A percentile compares a stretch with the other conserved stretches of the same genome.
Evolutionary conservation across 192 early-diverging fungal genomes (phyloP).

Genomic region (Podila clonocystis): DNA sequence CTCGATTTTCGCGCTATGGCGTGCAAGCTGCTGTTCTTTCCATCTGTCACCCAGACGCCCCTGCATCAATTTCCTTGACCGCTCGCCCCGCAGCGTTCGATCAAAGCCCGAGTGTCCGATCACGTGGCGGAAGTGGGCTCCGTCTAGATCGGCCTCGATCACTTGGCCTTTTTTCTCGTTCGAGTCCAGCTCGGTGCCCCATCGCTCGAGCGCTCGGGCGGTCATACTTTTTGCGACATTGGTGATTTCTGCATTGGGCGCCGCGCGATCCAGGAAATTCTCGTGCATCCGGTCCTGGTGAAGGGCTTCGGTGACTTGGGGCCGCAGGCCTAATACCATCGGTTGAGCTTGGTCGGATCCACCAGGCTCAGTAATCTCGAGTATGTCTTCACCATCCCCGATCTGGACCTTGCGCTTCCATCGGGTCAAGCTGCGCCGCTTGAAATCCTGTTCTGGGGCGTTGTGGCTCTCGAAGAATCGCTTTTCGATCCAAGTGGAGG

Average conservation of each 20-base stretch:
- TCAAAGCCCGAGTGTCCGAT: too few relatives aligned
- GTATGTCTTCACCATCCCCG: not conserved
- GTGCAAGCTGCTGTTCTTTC: too few relatives aligned
- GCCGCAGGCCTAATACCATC: not conserved
- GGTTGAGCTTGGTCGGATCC: not conserved
- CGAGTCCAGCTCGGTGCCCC: too few relatives aligned
- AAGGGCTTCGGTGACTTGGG: not conserved
- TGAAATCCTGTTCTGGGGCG: not conserved
- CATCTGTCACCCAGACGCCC: too few relatives aligned
- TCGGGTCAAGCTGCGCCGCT: not conserved
- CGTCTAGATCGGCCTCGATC: too few relatives aligned
- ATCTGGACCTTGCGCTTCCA: not conserved
- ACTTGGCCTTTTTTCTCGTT: too few relatives aligned
- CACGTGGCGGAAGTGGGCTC: too few relatives aligned
- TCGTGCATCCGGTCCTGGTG: not conserved
- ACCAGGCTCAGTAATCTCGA: not conserved
- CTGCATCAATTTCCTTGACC: too few relatives aligned
- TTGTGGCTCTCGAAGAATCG: not conserved
- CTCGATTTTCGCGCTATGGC: too few relatives aligned
- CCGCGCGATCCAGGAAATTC: not conserved
- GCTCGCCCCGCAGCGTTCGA: too few relatives aligned
- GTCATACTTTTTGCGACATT: not conserved
- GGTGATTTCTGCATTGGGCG: not conserved
- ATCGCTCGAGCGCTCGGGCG: too few relatives aligned
- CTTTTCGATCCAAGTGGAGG: not conserved